Percentiles rank a stretch among this genome's conserved stretches.
phyloP scores from a whole-genome alignment of 306 rosid species.

The Sindora glabra region DNA sequence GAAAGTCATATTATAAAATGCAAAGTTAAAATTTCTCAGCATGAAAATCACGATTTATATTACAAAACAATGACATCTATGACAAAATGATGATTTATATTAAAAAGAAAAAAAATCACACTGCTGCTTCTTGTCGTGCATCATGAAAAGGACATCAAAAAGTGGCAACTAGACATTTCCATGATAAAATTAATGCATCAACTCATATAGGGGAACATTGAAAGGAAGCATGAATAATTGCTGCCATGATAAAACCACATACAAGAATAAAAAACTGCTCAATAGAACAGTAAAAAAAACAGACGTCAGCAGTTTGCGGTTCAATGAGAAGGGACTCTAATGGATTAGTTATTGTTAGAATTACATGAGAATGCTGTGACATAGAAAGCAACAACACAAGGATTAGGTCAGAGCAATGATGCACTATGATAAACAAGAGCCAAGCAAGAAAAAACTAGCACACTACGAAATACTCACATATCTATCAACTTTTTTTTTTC shows the following conservation, averaged over 20 bases:
- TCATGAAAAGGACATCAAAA: conserved; percentile 23
- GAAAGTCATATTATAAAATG: too few relatives aligned
- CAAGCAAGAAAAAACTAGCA: conserved; percentile 15
- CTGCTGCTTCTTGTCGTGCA: conserved; percentile 91
- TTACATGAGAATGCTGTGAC: conserved; percentile 67
- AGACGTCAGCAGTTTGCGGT: conserved; percentile 82
- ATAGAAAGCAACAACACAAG: conserved; percentile 23
- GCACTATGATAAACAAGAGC: neutral
- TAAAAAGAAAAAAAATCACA: too few relatives aligned
- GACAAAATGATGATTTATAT: conserved; percentile 40
- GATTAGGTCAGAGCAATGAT: conserved; percentile 8
- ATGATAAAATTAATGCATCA: neutral
- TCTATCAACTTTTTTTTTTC: conserved; percentile 66
- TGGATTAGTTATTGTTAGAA: conserved; percentile 69
- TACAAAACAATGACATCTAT: neutral
- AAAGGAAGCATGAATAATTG: neutral
- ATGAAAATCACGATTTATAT: too few relatives aligned
- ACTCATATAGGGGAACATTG: neutral
- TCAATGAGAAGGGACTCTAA: conserved; percentile 89
- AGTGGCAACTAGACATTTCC: neutral
- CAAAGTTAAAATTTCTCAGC: too few relatives aligned
- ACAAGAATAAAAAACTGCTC: neutral
- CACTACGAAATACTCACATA: conserved; percentile 54
- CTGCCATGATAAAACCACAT: neutral
- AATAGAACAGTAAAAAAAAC: conserved; percentile 15